Conservation (phyloP, 1,284 basidiomycete genomes). For the Rhodotorula sp. region DNA sequence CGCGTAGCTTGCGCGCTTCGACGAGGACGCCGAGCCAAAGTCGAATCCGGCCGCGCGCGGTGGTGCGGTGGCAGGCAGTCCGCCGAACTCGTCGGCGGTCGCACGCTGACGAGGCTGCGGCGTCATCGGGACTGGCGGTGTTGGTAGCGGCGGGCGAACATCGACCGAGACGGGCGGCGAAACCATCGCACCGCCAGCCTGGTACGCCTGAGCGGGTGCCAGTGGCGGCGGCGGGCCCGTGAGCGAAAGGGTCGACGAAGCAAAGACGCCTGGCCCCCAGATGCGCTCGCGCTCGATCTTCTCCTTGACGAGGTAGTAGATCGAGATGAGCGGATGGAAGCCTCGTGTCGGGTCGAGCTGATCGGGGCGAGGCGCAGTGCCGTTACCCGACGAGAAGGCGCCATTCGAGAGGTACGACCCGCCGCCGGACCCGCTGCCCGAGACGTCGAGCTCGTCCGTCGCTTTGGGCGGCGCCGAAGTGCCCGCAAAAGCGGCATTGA, state of each 20-base stretch:
- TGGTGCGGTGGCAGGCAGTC: constrained; percentile 24
- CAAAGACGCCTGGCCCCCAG: constrained; percentile 91
- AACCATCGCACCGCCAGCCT: constrained; percentile 15
- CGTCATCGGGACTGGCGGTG: constrained; percentile 31
- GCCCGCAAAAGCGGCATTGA: constrained; percentile 45
- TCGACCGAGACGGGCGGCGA: constrained; percentile 17
- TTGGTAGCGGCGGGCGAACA: constrained; percentile 21
- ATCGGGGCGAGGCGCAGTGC: constrained; percentile 44
- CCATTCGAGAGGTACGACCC: constrained; percentile 19
- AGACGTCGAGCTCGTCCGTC: constrained; percentile 25
- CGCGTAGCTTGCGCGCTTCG: constrained; percentile 13
- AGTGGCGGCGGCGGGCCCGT: constrained; percentile 47
- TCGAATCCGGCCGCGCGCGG: constrained; percentile 7
- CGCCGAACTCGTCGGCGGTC: constrained; percentile 31
- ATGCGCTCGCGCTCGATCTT: constrained; percentile 91
- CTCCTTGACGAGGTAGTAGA: constrained; percentile 93
- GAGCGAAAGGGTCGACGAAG: constrained; percentile 75
- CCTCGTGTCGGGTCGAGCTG: constrained; percentile 80
- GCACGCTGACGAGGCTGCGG: constrained; percentile 40
- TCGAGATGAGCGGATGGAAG: constrained; percentile 91
- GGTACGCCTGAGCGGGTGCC: constrained; percentile 44
- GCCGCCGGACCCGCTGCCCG: not conserved
- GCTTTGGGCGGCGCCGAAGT: constrained; percentile 9
- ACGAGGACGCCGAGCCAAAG: not conserved
- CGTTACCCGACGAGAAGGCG: constrained; percentile 1